Conservation (phyloP, 2,329 filamentous ascomycete genomes). For the Fusarium sp. region DNA sequence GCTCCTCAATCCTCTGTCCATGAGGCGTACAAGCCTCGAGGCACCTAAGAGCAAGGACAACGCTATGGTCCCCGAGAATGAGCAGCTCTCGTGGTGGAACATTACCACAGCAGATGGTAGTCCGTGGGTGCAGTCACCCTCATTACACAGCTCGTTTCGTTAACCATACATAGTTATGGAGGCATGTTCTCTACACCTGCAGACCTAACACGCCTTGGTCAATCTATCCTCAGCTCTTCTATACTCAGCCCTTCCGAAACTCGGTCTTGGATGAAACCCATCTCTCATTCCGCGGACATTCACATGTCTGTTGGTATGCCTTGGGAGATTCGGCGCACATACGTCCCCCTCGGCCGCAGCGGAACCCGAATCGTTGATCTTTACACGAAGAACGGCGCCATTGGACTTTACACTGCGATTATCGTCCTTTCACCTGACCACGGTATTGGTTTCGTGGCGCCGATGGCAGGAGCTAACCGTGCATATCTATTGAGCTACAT, state of each 20-base stretch:
- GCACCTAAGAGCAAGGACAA: background rate
- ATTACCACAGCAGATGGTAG: background rate
- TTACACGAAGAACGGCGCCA: constrained; percentile 10
- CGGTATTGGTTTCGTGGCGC: background rate
- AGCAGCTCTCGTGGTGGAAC: background rate
- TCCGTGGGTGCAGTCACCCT: background rate
- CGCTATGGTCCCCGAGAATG: constrained; percentile 1
- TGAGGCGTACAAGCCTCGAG: background rate
- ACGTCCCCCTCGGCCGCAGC: background rate
- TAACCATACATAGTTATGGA: background rate
- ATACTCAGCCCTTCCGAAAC: background rate
- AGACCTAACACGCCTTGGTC: constrained; percentile 1
- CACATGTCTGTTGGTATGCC: constrained; percentile 15
- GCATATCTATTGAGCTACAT: background rate
- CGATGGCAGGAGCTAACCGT: background rate
- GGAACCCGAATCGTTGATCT: background rate
- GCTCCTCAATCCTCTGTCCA: background rate
- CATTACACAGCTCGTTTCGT: rapidly evolving
- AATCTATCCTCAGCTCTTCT: constrained; percentile 9
- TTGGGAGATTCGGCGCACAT: constrained; percentile 14
- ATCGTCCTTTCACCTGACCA: constrained; percentile 5
- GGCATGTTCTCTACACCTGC: constrained; percentile 14
- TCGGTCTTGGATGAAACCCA: constrained; percentile 11
- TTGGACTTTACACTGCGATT: background rate
- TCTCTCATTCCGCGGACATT: background rate